These are phyloP conservation scores for Phytopythium kandeliae DNA, from an alignment of 352 stramenopile genomes.

Conservation along the genomic window DNA sequence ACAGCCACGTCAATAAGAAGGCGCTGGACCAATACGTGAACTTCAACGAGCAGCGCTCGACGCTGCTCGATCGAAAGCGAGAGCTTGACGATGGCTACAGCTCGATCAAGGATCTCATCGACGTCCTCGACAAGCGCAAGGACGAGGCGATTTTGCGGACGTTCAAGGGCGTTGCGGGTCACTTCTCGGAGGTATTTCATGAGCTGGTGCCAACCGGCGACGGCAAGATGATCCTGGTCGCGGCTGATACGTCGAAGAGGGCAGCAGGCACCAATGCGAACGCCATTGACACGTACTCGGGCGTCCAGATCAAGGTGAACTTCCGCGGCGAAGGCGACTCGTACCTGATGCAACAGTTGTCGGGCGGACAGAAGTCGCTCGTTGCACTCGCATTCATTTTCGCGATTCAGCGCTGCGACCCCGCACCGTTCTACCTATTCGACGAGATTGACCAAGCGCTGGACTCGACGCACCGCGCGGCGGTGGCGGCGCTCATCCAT, in stretches of 20 bases:
- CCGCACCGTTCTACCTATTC: constrained; percentile 99
- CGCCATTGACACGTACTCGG: constrained; percentile 91
- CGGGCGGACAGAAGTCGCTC: constrained; percentile 98
- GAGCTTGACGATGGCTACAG: constrained; percentile 95
- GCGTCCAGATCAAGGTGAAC: constrained; percentile 97
- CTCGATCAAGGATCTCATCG: constrained; percentile 82
- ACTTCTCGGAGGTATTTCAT: constrained; percentile 98
- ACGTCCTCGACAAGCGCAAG: constrained; percentile 95
- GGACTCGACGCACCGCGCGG: constrained; percentile 97
- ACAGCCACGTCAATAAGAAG: constrained; percentile 99
- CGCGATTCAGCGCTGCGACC: constrained; percentile 97
- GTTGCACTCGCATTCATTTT: constrained; percentile 99
- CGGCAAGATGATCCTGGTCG: constrained; percentile 96
- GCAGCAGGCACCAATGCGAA: constrained; percentile 24
- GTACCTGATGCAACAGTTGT: constrained; percentile 98
- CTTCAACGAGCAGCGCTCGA: constrained; percentile 92
- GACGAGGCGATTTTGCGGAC: constrained; percentile 99
- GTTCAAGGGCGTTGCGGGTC: constrained; percentile 96
- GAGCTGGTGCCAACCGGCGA: constrained; percentile 97
- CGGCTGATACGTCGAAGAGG: constrained; percentile 51
- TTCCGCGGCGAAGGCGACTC: constrained; percentile 96
- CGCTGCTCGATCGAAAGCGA: constrained; percentile 92
- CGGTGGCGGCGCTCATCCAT: constrained; percentile 96
- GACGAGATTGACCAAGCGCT: constrained; percentile 99
- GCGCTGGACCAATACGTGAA: constrained; percentile 99